Percentiles rank a stretch among this genome's conserved stretches.
phyloP scores from a whole-genome alignment of 192 early-diverging fungal species.

The Spinellus fusiger region DNA sequence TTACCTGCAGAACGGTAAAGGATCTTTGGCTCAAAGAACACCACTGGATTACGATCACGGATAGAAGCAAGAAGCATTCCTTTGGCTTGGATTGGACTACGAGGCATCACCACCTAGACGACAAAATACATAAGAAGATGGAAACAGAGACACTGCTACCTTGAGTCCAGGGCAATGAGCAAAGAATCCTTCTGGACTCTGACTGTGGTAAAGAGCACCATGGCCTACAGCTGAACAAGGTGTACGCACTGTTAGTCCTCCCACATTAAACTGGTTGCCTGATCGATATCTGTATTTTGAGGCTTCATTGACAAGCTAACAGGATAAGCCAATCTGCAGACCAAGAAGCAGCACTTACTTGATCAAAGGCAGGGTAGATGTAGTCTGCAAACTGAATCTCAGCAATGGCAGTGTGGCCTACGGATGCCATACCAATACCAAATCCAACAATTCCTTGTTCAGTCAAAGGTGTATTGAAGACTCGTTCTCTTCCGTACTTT shows the following conservation, averaged over 20 bases:
- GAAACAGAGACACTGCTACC: conserved; percentile 22
- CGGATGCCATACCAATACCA: conserved; percentile 89
- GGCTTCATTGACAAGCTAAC: conserved; percentile 89
- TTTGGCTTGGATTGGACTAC: conserved; percentile 93
- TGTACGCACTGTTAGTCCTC: conserved; percentile 84
- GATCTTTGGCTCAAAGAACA: conserved; percentile 96
- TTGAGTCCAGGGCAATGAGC: conserved; percentile 93
- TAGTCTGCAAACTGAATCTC: conserved; percentile 99
- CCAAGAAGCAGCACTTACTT: conserved; percentile 46
- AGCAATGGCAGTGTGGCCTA: conserved; percentile 93
- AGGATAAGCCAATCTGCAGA: too few relatives aligned
- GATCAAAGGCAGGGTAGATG: conserved; percentile 97
- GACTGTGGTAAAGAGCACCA: conserved; percentile 95
- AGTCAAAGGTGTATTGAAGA: conserved; percentile 95
- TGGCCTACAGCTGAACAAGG: conserved; percentile 94
- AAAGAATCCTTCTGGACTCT: conserved; percentile 92
- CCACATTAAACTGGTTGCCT: conserved; percentile 86
- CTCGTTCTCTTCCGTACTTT: conserved; percentile 85
- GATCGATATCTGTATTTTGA: conserved; percentile 95
- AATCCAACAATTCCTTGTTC: conserved; percentile 97
- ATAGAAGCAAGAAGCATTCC: conserved; percentile 87
- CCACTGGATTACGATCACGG: conserved; percentile 87
- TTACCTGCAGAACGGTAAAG: conserved; percentile 86
- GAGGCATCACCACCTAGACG: conserved; percentile 71
- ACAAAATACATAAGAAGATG: background rate